A percentile compares a stretch with the other conserved stretches of the same genome.
phyloP scores from a whole-genome alignment of 371 early-diverging fungal species.

The Funneliformis caledonium region DNA sequence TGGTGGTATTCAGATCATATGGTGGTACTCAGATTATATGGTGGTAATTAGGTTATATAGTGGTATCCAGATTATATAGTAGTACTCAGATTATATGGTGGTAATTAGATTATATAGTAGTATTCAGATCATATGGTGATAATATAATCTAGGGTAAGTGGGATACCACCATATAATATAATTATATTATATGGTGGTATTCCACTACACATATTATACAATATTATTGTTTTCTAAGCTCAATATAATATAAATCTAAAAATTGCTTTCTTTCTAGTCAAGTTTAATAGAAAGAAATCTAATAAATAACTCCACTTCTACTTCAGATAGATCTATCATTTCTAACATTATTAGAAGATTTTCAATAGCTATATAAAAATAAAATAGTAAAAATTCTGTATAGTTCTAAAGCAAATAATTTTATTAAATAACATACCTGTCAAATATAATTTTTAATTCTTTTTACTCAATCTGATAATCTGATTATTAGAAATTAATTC shows the following conservation, averaged over 20 bases:
- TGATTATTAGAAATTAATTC: conserved; percentile 65
- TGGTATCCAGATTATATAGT: too few relatives aligned
- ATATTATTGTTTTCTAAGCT: not conserved
- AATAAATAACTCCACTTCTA: conserved; percentile 86
- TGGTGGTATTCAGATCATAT: too few relatives aligned
- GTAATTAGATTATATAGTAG: too few relatives aligned
- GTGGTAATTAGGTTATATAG: too few relatives aligned
- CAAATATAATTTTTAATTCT: conserved; percentile 87
- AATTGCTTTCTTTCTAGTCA: conserved; percentile 96
- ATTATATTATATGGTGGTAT: too few relatives aligned
- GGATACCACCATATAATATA: too few relatives aligned
- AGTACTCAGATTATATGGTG: too few relatives aligned
- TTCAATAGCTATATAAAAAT: conserved; percentile 65
- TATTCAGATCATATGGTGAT: too few relatives aligned
- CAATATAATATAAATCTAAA: conserved; percentile 68
- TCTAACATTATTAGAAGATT: conserved; percentile 55
- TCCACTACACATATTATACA: not conserved
- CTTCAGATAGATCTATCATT: conserved; percentile 47
- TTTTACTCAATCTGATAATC: conserved; percentile 65
- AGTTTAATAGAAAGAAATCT: conserved; percentile 81
- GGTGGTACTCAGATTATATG: too few relatives aligned
- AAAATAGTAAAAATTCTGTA: not conserved
- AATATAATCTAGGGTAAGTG: too few relatives aligned
- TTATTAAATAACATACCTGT: conserved; percentile 52
- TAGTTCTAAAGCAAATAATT: not conserved